phyloP scores from a whole-genome alignment of 371 early-diverging fungal species.

The Smittium mucronatum region DNA sequence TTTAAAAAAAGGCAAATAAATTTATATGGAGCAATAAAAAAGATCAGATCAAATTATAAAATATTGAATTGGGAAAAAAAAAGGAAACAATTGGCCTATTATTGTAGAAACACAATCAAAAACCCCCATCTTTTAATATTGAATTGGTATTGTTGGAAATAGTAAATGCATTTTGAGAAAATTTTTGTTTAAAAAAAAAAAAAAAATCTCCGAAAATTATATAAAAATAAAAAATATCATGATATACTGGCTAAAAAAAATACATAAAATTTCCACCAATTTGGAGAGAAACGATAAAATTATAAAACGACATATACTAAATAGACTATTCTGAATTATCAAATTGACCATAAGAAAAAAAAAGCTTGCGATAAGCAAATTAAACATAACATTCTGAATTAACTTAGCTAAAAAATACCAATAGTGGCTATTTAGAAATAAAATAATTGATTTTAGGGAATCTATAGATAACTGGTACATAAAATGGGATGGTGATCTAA shows the following conservation, averaged over 20 bases:
- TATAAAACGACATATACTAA: background rate
- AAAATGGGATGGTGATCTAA: background rate
- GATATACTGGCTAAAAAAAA: background rate
- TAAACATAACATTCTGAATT: background rate
- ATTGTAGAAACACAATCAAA: background rate
- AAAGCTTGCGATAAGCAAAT: background rate
- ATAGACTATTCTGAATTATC: background rate
- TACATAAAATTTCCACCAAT: background rate
- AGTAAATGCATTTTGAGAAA: background rate
- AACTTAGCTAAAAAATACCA: background rate
- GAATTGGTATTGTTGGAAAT: background rate
- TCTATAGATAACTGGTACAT: background rate
- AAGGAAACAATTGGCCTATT: background rate
- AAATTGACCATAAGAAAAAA: background rate
- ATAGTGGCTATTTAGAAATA: background rate
- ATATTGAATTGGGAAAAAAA: slow-evolving; percentile 2
- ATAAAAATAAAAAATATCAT: background rate
- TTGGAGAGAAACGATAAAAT: background rate
- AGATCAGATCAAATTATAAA: slow-evolving; percentile 2
- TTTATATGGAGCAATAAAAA: slow-evolving; percentile 9
- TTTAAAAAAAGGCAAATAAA: slow-evolving; percentile 3
- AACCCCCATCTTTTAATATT: background rate
- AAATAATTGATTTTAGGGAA: background rate
- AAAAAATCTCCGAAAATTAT: background rate
- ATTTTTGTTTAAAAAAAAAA: background rate